Conservation (phyloP, 306 rosid genomes). For the Arachis hypogaea region DNA sequence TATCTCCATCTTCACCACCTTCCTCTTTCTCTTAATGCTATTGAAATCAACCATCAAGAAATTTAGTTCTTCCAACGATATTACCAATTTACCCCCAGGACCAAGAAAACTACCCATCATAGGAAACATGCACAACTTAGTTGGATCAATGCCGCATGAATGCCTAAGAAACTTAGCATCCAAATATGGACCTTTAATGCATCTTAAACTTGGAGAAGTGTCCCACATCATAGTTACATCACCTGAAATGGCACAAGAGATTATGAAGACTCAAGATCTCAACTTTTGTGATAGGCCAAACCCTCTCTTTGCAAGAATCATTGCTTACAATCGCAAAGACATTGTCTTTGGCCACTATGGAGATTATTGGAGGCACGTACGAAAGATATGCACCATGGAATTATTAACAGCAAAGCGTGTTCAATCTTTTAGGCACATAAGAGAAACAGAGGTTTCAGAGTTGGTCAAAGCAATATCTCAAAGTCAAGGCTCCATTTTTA, state of each 20-base stretch:
- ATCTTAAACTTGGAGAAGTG: constrained; percentile 38
- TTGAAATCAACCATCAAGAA: too few species aligned
- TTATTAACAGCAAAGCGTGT: too few species aligned
- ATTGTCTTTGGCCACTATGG: constrained; percentile 19
- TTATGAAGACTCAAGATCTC: constrained; percentile 26
- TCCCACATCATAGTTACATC: constrained; percentile 30
- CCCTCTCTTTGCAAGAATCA: constrained; percentile 5
- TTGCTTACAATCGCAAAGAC: not conserved
- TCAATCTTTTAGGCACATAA: too few species aligned
- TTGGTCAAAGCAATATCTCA: too few species aligned
- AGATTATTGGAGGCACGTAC: constrained; percentile 38
- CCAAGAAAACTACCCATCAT: constrained; percentile 32
- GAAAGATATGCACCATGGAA: too few species aligned
- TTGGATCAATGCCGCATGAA: constrained; percentile 19
- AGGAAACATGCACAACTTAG: constrained; percentile 37
- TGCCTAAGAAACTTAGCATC: constrained; percentile 29
- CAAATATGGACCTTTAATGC: constrained; percentile 42
- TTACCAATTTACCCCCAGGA: constrained; percentile 23
- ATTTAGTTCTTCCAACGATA: too few species aligned
- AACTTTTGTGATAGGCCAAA: constrained; percentile 9
- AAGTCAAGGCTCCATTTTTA: not conserved
- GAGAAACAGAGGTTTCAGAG: too few species aligned
- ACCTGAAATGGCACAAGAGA: constrained; percentile 36
- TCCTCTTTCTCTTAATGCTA: not conserved
- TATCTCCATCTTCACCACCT: not conserved